These are phyloP conservation scores for Hyphodiscus hymeniophilus DNA, from an alignment of 495 filamentous ascomycete genomes.

Conservation along the genomic window DNA sequence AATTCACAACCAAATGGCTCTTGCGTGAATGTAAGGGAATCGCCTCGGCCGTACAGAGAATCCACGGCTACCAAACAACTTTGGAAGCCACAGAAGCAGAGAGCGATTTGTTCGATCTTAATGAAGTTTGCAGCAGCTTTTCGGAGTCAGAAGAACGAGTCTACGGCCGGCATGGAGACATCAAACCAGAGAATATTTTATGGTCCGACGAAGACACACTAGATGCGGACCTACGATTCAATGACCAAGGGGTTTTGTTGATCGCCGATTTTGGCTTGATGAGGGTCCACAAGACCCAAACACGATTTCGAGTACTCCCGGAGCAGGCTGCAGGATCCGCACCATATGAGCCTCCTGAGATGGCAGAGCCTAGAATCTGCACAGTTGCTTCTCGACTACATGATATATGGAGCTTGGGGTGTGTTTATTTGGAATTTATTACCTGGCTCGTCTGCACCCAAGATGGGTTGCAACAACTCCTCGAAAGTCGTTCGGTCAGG, in stretches of 20 bases:
- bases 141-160: background rate
- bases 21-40: conserved; percentile 15
- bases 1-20: conserved; percentile 1
- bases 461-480: too few relatives aligned
- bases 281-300: background rate
- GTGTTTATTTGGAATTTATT: conserved; percentile 32
- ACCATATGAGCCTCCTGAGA: conserved; percentile 31
- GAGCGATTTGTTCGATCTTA: background rate
- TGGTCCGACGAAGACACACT: background rate
- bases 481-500: too few relatives aligned
- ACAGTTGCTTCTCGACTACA: conserved; percentile 18
- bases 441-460: conserved; percentile 9
- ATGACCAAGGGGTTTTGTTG: conserved; percentile 6
- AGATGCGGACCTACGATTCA: background rate
- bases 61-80: conserved; percentile 6
- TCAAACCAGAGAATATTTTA: conserved; percentile 21
- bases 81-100: background rate
- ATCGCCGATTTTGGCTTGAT: conserved; percentile 16
- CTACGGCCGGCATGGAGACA: conserved; percentile 16
- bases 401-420: conserved; percentile 37
- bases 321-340: conserved; percentile 4
- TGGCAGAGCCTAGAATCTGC: conserved; percentile 10
- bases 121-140: background rate
- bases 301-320: background rate
- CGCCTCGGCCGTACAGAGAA: conserved; percentile 6